These are phyloP conservation scores for Aspergillus ellipticus DNA, from an alignment of 495 filamentous ascomycete species.

Conservation along the genomic window DNA sequence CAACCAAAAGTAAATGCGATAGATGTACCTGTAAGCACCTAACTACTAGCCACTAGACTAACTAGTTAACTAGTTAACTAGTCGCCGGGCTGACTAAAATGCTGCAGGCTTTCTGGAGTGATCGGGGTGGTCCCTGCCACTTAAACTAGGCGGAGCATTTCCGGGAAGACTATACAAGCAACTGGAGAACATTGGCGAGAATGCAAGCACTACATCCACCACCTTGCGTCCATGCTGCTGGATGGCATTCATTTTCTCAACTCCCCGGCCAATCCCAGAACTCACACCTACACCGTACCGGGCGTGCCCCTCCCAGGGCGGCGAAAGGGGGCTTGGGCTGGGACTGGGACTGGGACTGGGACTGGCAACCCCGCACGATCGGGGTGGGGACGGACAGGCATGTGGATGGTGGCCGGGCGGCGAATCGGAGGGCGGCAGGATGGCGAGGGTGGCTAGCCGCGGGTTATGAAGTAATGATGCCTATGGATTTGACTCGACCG, in stretches of 20 bases:
- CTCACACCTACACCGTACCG: too few species aligned
- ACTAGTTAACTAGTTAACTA: too few species aligned
- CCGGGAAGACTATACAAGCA: not conserved
- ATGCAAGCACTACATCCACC: too few species aligned
- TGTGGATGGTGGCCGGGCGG: not conserved
- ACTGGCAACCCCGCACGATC: not conserved
- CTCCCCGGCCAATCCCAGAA: too few species aligned
- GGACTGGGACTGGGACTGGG: too few species aligned
- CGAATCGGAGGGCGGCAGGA: not conserved
- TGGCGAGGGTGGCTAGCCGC: not conserved
- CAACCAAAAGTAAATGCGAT: too few species aligned
- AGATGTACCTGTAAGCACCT: not conserved
- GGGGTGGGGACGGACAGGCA: not conserved
- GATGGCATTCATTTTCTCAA: too few species aligned
- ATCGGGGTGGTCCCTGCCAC: not conserved
- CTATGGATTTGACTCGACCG: not conserved
- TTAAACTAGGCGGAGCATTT: not conserved
- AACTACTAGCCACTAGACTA: not conserved
- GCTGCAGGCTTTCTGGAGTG: not conserved
- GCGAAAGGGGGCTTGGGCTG: too few species aligned
- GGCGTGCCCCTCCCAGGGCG: too few species aligned
- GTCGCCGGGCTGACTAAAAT: not conserved
- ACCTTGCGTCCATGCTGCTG: too few species aligned
- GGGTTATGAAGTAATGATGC: not conserved
- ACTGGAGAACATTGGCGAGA: too few species aligned